Percentiles rank a stretch among this genome's conserved stretches.
Evolutionary conservation across 371 early-diverging fungal genomes (phyloP).

Genomic region (Mortierella sp.): DNA sequence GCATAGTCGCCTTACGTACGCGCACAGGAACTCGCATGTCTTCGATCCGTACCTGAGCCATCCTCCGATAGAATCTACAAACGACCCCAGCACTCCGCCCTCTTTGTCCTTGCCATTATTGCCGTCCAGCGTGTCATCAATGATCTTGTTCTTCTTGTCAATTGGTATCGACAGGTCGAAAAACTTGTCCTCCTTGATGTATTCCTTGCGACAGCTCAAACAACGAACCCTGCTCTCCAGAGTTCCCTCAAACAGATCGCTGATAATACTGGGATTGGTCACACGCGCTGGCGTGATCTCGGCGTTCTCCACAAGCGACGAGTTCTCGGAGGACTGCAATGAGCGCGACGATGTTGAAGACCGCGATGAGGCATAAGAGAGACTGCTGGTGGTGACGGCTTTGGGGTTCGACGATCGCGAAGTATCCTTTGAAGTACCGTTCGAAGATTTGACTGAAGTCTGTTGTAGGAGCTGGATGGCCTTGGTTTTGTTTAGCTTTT

Average conservation of each 20-base stretch:
- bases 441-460: background rate
- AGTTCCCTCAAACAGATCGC: constrained; percentile 64
- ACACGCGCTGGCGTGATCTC: constrained; percentile 52
- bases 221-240: constrained; percentile 63
- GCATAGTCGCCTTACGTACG: background rate
- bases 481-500: constrained; percentile 18
- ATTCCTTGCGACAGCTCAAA: constrained; percentile 61
- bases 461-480: constrained; percentile 13
- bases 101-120: constrained; percentile 29
- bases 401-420: constrained; percentile 15
- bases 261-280: constrained; percentile 60
- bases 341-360: constrained; percentile 44
- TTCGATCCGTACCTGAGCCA: constrained; percentile 43
- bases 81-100: constrained; percentile 41
- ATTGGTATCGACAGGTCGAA: constrained; percentile 66
- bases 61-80: constrained; percentile 45
- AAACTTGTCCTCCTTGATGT: constrained; percentile 61
- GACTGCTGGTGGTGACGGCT: constrained; percentile 43
- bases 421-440: constrained; percentile 25
- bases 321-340: constrained; percentile 45
- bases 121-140: constrained; percentile 29
- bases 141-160: constrained; percentile 56
- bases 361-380: constrained; percentile 48
- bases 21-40: background rate
- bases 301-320: constrained; percentile 46